Evolutionary conservation across 1,284 basidiomycete species (phyloP), one percentile per base, ranked within the genome.

Genomic region (Agroathelia rolfsii): DNA sequence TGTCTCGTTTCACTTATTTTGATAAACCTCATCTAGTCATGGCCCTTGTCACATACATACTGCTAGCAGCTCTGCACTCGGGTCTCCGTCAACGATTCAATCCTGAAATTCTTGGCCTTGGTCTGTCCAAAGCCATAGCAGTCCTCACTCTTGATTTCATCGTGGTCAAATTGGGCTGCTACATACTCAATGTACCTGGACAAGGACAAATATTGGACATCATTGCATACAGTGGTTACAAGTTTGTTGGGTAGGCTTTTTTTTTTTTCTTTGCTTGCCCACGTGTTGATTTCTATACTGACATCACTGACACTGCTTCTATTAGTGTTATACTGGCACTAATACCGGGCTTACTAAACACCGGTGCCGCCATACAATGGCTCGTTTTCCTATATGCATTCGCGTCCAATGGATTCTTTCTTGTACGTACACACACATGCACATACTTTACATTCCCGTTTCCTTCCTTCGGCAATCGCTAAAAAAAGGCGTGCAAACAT

Each of bases 1-100:
- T 17, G 30, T 23, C 24, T 36, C 19, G 38, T 40, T 40, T 33
- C 34, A 19, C n/a, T n/a, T n/a, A 38, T 35, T 32, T 37, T 12
- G 11, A n/a, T n/a, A n/a, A n/a, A n/a, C n/a, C n/a, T 29, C 16
- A 14, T 6, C 1, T 44, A 93, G 88, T 80, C 12, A 98, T 98
- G 94, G 86, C 92, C 0, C 69, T 98, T 17, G 88, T 95, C 13
- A 97, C 95, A 0, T 98, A 97, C 53, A 83, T 96, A 43, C 79
- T 98, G 15, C 65, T 95, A 3, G 77, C 77, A 10, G 88, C 88
- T 1, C 65, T 96, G 13, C 76, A 87, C 39, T 79, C 86, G 3
- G 94, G 94, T 14, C 63, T 95, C 8, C 70, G 86, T 39, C 72
- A 76, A 28, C 72, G 77, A 30, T 97, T 96, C 55, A 78, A 92